phyloP scores from a whole-genome alignment of 148 eudicot species.

The Cornus suecica region DNA sequence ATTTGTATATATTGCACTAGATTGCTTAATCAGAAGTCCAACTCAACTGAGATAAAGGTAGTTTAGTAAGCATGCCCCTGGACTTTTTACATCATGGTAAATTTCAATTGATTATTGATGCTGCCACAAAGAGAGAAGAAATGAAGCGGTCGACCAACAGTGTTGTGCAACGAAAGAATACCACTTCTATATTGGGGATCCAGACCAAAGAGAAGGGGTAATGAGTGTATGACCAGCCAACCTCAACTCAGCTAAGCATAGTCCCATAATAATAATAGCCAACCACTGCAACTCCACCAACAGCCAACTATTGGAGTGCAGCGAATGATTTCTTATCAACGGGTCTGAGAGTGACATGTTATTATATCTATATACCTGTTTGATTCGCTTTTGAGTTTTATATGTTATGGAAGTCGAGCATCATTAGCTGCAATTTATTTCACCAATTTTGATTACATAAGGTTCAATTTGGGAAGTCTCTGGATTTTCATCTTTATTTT shows the following conservation, averaged over 20 bases:
- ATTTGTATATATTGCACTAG: neutral
- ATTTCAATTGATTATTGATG: neutral
- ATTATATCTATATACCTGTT: neutral
- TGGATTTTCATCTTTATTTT: neutral
- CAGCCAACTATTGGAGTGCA: neutral
- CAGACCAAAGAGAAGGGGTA: no score
- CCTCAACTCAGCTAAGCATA: no score
- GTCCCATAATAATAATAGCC: neutral
- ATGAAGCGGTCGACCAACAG: neutral
- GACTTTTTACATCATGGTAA: neutral
- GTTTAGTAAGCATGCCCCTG: neutral
- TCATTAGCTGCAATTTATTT: neutral
- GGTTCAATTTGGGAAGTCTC: neutral
- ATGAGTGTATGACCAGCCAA: no score
- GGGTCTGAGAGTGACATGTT: neutral
- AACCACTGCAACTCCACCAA: neutral
- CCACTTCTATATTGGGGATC: neutral
- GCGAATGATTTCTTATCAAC: neutral
- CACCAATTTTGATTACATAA: neutral
- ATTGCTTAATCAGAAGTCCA: neutral
- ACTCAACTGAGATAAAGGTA: neutral
- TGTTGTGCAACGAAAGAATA: neutral
- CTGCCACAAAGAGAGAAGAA: neutral
- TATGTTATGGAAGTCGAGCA: neutral
- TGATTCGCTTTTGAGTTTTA: no score